Evolutionary conservation across 2,329 filamentous ascomycete species (phyloP), one percentile per base, ranked within the genome.

Genomic region (Coleophoma cylindrospora): DNA sequence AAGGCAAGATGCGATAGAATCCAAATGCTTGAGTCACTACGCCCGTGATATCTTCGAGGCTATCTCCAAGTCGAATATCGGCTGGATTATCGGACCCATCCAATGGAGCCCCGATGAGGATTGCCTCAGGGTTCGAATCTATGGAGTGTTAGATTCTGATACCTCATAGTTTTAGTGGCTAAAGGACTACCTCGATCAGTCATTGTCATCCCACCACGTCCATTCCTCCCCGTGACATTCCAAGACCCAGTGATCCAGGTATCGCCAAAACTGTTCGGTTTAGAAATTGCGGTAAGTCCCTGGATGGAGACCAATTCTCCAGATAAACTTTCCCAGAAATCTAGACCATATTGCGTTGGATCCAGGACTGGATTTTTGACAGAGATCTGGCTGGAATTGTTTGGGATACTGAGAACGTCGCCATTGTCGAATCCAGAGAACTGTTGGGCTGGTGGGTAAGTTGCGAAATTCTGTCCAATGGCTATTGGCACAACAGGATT

Each of bases 281-380:
- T 79, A 46, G 75, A 73, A 43, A 87, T 66, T 40, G 79, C 81
- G 12, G 70, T 74, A 1, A 81, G 77, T 43, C 68, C 73, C 56
- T 73, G 73, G 43, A 89, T 69, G 0, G 80, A 86, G 13, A 89
- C 84, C 8, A 87, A 71, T 66, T 88, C 83, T 27, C 84, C 86
- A 48, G 71, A 73, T 51, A 89, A 67, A 54, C 78, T 83, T 73
- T 89, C 82, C 86, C 85, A 89, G 62, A 88, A 89, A 64, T 89
- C 86, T 32, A 89, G 70, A 2, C 85, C 86, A 60, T 83, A 89
- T 40, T 70, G 67, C 19, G 69, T 68, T 2, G 84, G 84, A 53
- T 84, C 65, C 37, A 89, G 73, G 13, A 70, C 68, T 0, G 84
- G 84, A 62, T 89, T 88, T 34, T 63, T 69, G 6, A 65, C 69